phyloP scores from a whole-genome alignment of 2,329 filamentous ascomycete species.

The Lizonia empirigonia region DNA sequence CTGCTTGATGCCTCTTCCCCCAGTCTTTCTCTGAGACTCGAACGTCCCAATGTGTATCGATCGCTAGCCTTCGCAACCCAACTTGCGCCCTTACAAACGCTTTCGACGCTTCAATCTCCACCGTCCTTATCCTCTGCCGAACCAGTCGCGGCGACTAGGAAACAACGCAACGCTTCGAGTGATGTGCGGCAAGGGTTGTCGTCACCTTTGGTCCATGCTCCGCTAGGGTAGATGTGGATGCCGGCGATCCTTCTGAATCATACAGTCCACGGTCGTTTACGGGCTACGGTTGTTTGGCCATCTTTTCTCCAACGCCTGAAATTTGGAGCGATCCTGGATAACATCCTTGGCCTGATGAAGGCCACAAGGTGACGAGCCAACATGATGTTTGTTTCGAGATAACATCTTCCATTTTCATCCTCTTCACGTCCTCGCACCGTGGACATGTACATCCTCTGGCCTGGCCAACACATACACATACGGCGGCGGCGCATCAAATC shows the following conservation, averaged over 20 bases:
- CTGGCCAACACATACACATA: conserved; percentile 5
- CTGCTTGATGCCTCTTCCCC: not conserved
- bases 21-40: too few relatives aligned
- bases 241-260: not conserved
- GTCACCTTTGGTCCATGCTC: not conserved
- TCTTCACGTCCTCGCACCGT: not conserved
- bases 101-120: not conserved
- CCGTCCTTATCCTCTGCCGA: not conserved
- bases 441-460: conserved; percentile 6
- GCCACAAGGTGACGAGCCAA: not conserved
- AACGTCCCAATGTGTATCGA: not conserved
- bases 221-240: not conserved
- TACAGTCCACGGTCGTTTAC: too few relatives aligned
- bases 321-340: not conserved
- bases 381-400: not conserved
- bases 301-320: too few relatives aligned
- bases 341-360: not conserved
- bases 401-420: not conserved
- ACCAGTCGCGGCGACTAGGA: not conserved
- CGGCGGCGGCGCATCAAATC: conserved; percentile 9
- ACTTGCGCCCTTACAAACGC: not conserved
- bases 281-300: too few relatives aligned
- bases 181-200: not conserved
- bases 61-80: not conserved
- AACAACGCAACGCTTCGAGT: not conserved